Conservation (phyloP, 208 protist genomes). For the Strigomonas oncopelti region DNA sequence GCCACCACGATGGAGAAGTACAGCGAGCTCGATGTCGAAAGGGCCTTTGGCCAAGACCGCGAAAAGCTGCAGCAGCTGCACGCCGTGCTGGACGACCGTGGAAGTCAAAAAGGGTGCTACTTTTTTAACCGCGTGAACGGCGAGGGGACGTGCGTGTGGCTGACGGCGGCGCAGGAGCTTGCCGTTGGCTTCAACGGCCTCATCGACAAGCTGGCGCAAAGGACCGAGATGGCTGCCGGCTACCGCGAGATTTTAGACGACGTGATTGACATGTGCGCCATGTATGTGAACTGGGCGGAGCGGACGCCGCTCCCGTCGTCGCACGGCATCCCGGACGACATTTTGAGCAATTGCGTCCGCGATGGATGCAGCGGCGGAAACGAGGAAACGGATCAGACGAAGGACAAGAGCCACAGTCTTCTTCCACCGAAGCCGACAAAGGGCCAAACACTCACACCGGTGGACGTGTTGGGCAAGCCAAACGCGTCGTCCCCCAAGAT, state of each 20-base stretch:
- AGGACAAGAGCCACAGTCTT: not conserved
- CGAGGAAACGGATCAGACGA: not conserved
- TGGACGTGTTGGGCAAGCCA: not conserved
- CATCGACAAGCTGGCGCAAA: conserved; percentile 42
- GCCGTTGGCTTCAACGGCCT: conserved; percentile 40
- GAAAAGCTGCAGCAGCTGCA: conserved; percentile 48
- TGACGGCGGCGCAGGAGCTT: conserved; percentile 53
- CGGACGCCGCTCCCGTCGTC: conserved; percentile 18
- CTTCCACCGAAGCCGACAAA: not conserved
- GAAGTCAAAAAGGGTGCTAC: conserved; percentile 70
- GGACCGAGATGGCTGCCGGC: conserved; percentile 30
- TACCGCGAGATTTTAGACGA: conserved; percentile 53
- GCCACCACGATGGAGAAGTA: conserved; percentile 73
- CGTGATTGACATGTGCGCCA: conserved; percentile 60
- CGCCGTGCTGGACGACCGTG: conserved; percentile 42
- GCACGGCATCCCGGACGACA: conserved; percentile 36
- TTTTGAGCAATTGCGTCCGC: conserved; percentile 44
- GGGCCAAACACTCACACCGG: not conserved
- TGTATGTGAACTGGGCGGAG: conserved; percentile 78
- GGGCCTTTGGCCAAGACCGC: conserved; percentile 49
- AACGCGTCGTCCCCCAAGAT: conserved; percentile 22
- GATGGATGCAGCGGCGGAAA: conserved; percentile 20
- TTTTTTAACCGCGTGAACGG: conserved; percentile 76
- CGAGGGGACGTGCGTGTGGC: conserved; percentile 49
- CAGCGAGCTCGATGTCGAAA: conserved; percentile 63